Conservation (phyloP, 768 basidiomycete genomes). For the Kwoniella dendrophila region DNA sequence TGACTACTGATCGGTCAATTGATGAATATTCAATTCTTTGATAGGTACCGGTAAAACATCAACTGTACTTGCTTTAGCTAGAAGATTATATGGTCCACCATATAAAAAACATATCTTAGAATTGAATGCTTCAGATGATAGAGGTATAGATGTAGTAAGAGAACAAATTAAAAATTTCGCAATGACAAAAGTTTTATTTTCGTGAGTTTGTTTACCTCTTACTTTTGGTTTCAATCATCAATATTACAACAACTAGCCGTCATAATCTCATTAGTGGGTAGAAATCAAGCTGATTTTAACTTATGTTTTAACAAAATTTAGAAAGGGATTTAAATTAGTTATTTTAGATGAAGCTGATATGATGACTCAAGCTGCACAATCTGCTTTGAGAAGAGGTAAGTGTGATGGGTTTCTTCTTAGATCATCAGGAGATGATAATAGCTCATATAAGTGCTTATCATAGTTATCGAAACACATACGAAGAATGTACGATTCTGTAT, state of each 20-base stretch:
- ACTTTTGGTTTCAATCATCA: not conserved
- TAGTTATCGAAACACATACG: conserved; percentile 96
- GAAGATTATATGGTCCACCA: conserved; percentile 84
- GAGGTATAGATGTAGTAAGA: conserved; percentile 96
- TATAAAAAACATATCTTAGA: conserved; percentile 93
- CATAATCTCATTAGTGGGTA: not conserved
- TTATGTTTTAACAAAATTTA: conserved; percentile 35
- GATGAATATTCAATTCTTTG: not conserved
- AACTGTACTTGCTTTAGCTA: conserved; percentile 91
- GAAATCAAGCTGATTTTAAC: conserved; percentile 1
- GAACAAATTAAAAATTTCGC: conserved; percentile 99
- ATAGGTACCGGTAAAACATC: conserved; percentile 88
- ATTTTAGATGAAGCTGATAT: conserved; percentile 99
- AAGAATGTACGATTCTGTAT: conserved; percentile 99
- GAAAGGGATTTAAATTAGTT: conserved; percentile 95
- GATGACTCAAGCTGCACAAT: conserved; percentile 99
- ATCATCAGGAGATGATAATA: not conserved
- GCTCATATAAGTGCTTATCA: not conserved
- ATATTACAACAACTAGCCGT: too few species aligned
- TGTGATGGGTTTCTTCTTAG: not conserved
- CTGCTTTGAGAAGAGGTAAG: conserved; percentile 79
- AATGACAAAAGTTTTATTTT: conserved; percentile 80
- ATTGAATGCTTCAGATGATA: conserved; percentile 96
- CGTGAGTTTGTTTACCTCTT: conserved; percentile 41
- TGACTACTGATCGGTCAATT: not conserved